Evolutionary conservation across 1,139 yeast species (phyloP).

Genomic region (Suhomyces taliae): DNA sequence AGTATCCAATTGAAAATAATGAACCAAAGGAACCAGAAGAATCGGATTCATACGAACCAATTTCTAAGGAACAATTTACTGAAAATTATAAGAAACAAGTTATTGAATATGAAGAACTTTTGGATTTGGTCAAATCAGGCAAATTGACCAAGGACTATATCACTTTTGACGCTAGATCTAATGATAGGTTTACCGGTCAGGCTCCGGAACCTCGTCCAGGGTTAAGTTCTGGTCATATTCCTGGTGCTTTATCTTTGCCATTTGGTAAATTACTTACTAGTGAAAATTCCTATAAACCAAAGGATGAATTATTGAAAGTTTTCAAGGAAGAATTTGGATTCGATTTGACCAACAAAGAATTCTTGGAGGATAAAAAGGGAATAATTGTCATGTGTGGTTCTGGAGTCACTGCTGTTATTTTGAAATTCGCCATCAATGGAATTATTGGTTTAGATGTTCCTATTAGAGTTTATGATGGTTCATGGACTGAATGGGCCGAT

Average conservation of each 20-base stretch:
- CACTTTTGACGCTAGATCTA: slow-evolving; percentile 80
- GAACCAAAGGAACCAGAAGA: slow-evolving; percentile 15
- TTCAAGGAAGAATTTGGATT: slow-evolving; percentile 42
- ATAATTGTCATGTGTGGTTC: slow-evolving; percentile 91
- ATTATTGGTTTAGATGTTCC: slow-evolving; percentile 62
- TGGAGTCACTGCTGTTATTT: slow-evolving; percentile 89
- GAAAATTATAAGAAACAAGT: slow-evolving; percentile 48
- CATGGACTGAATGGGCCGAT: slow-evolving; percentile 78
- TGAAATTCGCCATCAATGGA: slow-evolving; percentile 51
- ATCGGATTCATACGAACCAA: slow-evolving; percentile 20
- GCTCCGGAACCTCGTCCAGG: slow-evolving; percentile 90
- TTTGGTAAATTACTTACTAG: slow-evolving; percentile 57
- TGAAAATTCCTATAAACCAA: slow-evolving; percentile 49
- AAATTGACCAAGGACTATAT: slow-evolving; percentile 49
- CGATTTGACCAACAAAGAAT: slow-evolving; percentile 29
- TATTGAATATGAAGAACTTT: slow-evolving; percentile 62
- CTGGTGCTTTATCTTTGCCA: slow-evolving; percentile 78
- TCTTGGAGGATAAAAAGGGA: slow-evolving; percentile 45
- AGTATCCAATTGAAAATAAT: slow-evolving; percentile 26
- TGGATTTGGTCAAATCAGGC: slow-evolving; percentile 52
- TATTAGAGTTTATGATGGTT: slow-evolving; percentile 84
- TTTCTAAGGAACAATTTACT: slow-evolving; percentile 25
- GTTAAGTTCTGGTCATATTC: slow-evolving; percentile 84
- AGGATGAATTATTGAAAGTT: slow-evolving; percentile 44
- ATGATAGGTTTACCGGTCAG: slow-evolving; percentile 72